These are phyloP conservation scores for Suillus paluster DNA, from an alignment of 768 basidiomycete genomes.

Conservation along the genomic window DNA sequence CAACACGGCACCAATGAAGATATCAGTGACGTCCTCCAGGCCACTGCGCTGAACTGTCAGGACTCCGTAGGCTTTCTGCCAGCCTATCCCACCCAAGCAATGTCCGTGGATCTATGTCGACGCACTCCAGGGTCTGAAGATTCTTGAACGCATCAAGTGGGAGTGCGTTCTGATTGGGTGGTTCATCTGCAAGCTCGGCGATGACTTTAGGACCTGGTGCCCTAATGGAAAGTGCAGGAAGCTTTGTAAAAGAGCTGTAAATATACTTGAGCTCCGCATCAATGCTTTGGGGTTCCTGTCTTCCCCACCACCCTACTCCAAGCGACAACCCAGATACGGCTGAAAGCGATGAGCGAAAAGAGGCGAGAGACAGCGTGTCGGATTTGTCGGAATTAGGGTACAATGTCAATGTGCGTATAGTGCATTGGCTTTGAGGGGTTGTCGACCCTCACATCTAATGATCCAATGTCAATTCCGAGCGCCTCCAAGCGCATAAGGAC, in stretches of 20 bases:
- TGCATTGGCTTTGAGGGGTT: conserved; percentile 77
- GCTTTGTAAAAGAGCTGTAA: conserved; percentile 88
- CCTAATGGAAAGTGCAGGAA: conserved; percentile 75
- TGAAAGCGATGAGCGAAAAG: conserved; percentile 77
- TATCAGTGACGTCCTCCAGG: conserved; percentile 76
- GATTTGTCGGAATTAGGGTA: conserved; percentile 61
- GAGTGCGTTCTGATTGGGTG: conserved; percentile 73
- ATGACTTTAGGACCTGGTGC: conserved; percentile 70
- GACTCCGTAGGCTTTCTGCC: conserved; percentile 66
- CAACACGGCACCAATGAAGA: conserved; percentile 77
- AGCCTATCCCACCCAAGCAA: conserved; percentile 85
- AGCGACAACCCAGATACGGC: conserved; percentile 77
- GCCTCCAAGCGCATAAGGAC: conserved; percentile 86
- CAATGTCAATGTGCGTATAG: conserved; percentile 58
- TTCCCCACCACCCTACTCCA: conserved; percentile 74
- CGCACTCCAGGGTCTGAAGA: conserved; percentile 72
- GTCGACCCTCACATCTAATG: conserved; percentile 77
- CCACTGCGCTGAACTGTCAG: conserved; percentile 83
- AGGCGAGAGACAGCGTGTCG: conserved; percentile 74
- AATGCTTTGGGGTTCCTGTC: conserved; percentile 57
- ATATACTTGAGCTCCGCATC: conserved; percentile 84
- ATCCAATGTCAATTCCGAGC: conserved; percentile 74
- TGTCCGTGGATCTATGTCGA: conserved; percentile 82
- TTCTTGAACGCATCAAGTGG: conserved; percentile 89
- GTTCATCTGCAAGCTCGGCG: conserved; percentile 67